Evolutionary conservation across 495 filamentous ascomycete genomes (phyloP).

Genomic region (Hypoxylon crocopeplum): DNA sequence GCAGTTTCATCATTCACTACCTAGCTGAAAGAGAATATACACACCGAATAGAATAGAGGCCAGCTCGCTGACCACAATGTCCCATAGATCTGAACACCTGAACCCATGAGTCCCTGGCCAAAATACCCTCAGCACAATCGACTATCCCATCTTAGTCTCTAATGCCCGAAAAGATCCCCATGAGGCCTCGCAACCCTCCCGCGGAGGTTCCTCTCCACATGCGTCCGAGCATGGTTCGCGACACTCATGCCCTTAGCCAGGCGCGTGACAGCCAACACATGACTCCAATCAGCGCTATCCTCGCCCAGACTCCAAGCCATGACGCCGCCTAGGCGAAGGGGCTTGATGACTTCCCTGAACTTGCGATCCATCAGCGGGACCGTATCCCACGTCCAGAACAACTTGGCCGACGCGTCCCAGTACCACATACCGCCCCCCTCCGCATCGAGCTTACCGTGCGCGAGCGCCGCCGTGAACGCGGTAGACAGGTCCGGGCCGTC

Average conservation of each 20-base stretch:
- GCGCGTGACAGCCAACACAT: slow-evolving; percentile 45
- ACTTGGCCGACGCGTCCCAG: slow-evolving; percentile 53
- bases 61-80: too few relatives aligned
- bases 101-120: too few relatives aligned
- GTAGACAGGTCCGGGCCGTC: slow-evolving; percentile 32
- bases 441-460: slow-evolving; percentile 56
- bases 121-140: too few relatives aligned
- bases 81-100: too few relatives aligned
- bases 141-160: too few relatives aligned
- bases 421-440: slow-evolving; percentile 65
- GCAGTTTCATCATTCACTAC: not conserved
- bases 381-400: slow-evolving; percentile 77
- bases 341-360: slow-evolving; percentile 62
- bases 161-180: too few relatives aligned
- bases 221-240: not conserved
- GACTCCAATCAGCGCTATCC: slow-evolving; percentile 61
- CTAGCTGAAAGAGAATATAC: slow-evolving; percentile 2
- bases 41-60: slow-evolving; percentile 3
- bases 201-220: not conserved
- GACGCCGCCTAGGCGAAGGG: slow-evolving; percentile 62
- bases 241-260: not conserved
- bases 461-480: slow-evolving; percentile 51
- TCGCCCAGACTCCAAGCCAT: slow-evolving; percentile 67
- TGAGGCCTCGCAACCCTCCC: too few relatives aligned
- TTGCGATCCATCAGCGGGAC: slow-evolving; percentile 60